Conservation (phyloP, 495 filamentous ascomycete species). For the Xylaria cubensis region DNA sequence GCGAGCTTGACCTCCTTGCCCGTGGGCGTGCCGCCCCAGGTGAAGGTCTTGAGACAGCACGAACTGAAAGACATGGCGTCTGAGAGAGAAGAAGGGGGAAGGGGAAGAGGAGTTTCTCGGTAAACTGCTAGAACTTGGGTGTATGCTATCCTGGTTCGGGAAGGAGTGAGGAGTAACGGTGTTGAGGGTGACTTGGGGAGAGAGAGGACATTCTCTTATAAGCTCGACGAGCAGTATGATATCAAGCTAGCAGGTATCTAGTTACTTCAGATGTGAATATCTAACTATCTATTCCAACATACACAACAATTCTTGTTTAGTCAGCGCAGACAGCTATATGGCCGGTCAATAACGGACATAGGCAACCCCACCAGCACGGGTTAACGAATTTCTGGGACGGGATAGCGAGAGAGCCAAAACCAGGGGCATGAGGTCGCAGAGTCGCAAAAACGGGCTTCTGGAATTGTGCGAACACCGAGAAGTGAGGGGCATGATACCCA, state of each 20-base stretch:
- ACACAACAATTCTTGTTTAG: neutral
- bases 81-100: neutral
- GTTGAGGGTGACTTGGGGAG: neutral
- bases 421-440: neutral
- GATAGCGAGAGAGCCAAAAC: neutral
- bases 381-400: slow-evolving; percentile 12
- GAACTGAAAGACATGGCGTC: slow-evolving; percentile 32
- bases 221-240: neutral
- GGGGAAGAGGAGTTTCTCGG: neutral
- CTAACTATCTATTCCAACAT: neutral
- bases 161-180: neutral
- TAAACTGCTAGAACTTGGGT: neutral
- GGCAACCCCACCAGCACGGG: neutral
- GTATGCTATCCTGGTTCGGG: neutral
- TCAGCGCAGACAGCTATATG: neutral
- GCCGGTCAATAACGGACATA: slow-evolving; percentile 21
- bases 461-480: too few relatives aligned
- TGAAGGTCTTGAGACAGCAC: slow-evolving; percentile 51
- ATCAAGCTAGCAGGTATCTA: too few relatives aligned
- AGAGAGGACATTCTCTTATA: slow-evolving; percentile 7
- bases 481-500: too few relatives aligned
- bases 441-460: too few relatives aligned
- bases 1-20: slow-evolving; percentile 49
- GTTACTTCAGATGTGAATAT: neutral
- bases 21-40: slow-evolving; percentile 55